Evolutionary conservation across 2,329 filamentous ascomycete genomes (phyloP), one percentile per base, ranked within the genome.

Genomic region (Emericellopsis cladophorae): DNA sequence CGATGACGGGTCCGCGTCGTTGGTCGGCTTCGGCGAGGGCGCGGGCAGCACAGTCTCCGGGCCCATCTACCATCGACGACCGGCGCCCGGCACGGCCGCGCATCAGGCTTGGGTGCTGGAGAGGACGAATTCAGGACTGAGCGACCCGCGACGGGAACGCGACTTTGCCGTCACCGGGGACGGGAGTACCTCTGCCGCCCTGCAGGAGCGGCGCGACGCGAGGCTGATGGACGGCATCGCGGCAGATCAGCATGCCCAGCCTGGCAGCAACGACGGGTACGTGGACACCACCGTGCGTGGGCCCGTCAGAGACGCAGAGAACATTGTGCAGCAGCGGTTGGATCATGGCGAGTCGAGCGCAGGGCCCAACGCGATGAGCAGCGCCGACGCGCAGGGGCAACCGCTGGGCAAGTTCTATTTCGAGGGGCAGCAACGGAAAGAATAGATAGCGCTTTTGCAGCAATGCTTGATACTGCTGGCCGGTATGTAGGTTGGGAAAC

Each of bases 1-100:
- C 51, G 26, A 21, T 5, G 87, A 94, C 52, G 83, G 81, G 7
- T 81, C 79, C 40, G 85, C 81, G 3, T 90, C 83, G 46, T 70
- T 95, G 6, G 90, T 95, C 9, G 90, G 84, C 0, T 95, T 95
- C 51, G 90, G 90, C 39, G 89, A 95, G 58, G 90, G 89, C 29
- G 89, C 90, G 9, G 85, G 82, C 49, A 87, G 83, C 57, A 87
- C 87, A 5, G 80, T 89, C 43, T 86, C 80, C 44, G 87, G 87
- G 0, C 85, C 85, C 32, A 83, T 84, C 54, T 73, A 84, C 62
- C 66, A 74, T 57, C 62, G 72, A 45, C 57, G 72, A 37, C 58
- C 66, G 39, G 59, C 60, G 47, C 67, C 65, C 48, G 62, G 54
- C 46, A 55, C 44, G 59, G 39, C 49, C 49, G 5, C 60, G 42